Percentiles rank a stretch among this genome's conserved stretches.
phyloP scores from a whole-genome alignment of 768 basidiomycete species.

The Brasilioporus rufonigricans region DNA sequence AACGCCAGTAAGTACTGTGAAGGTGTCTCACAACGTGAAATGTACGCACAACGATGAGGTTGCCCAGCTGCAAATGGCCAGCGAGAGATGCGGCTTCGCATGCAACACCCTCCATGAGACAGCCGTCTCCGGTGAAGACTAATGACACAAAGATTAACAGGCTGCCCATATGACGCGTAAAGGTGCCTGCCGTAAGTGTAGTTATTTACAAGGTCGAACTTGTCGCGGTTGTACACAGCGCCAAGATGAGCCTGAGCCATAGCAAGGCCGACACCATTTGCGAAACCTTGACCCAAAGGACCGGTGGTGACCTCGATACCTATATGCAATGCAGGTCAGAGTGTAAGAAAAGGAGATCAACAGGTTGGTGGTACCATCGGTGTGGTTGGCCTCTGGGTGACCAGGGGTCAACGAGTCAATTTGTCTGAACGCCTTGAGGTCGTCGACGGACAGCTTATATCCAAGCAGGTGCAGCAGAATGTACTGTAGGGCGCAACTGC shows the following conservation, averaged over 20 bases:
- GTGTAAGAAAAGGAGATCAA: constrained; percentile 1
- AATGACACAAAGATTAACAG: constrained; percentile 5
- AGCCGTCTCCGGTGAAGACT: constrained; percentile 95
- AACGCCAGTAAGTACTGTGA: constrained; percentile 16
- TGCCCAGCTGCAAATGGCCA: constrained; percentile 91
- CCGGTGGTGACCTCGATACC: constrained; percentile 93
- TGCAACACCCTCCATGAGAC: constrained; percentile 96
- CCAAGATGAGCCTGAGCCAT: constrained; percentile 90
- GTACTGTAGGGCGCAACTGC: constrained; percentile 91
- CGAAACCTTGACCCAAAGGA: constrained; percentile 92
- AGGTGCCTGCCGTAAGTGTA: constrained; percentile 74
- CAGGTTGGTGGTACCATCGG: constrained; percentile 44
- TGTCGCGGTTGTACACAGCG: constrained; percentile 87
- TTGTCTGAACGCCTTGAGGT: constrained; percentile 92
- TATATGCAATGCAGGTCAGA: constrained; percentile 24
- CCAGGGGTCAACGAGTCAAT: constrained; percentile 88
- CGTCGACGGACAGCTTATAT: constrained; percentile 89
- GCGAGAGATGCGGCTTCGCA: constrained; percentile 89
- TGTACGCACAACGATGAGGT: constrained; percentile 79
- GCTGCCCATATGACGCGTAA: not conserved
- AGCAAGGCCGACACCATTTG: constrained; percentile 90
- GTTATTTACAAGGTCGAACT: constrained; percentile 79
- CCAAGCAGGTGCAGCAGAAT: constrained; percentile 88
- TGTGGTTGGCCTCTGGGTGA: constrained; percentile 80
- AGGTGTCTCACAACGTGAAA: constrained; percentile 10